phyloP scores from a whole-genome alignment of 2,329 filamentous ascomycete species.

The Colletotrichum brevisporum region DNA sequence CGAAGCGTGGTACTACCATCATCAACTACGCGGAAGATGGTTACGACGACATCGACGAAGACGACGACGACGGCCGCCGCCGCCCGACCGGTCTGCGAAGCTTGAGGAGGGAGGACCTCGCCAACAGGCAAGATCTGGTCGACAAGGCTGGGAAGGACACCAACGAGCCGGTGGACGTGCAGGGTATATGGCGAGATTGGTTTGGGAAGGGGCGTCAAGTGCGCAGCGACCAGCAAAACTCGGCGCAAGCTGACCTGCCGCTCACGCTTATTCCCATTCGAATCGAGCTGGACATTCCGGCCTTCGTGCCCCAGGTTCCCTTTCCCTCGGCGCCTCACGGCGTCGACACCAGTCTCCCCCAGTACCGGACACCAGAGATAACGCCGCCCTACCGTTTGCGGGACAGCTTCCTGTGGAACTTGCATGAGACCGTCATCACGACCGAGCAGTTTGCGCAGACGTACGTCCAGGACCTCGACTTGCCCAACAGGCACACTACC shows the following conservation, averaged over 20 bases:
- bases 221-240: conserved; percentile 72
- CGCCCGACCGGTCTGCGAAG: conserved; percentile 88
- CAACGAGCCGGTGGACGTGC: conserved; percentile 81
- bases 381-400: conserved; percentile 90
- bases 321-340: conserved; percentile 69
- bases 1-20: conserved; percentile 94
- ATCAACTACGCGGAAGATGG: conserved; percentile 99
- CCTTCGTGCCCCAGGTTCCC: conserved; percentile 77
- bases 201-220: conserved; percentile 79
- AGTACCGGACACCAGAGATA: conserved; percentile 84
- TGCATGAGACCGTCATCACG: conserved; percentile 93
- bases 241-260: conserved; percentile 81
- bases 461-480: conserved; percentile 92
- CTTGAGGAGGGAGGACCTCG: conserved; percentile 78
- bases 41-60: conserved; percentile 83
- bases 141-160: conserved; percentile 90
- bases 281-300: conserved; percentile 92
- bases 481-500: conserved; percentile 80
- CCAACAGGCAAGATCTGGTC: conserved; percentile 73
- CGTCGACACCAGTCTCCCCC: conserved; percentile 80
- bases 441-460: conserved; percentile 95
- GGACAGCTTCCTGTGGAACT: conserved; percentile 97
- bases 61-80: conserved; percentile 82
- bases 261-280: conserved; percentile 94
- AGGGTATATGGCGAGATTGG: conserved; percentile 96